Evolutionary conservation across 2,329 filamentous ascomycete genomes (phyloP).

Genomic region (Colletotrichum caudatum): DNA sequence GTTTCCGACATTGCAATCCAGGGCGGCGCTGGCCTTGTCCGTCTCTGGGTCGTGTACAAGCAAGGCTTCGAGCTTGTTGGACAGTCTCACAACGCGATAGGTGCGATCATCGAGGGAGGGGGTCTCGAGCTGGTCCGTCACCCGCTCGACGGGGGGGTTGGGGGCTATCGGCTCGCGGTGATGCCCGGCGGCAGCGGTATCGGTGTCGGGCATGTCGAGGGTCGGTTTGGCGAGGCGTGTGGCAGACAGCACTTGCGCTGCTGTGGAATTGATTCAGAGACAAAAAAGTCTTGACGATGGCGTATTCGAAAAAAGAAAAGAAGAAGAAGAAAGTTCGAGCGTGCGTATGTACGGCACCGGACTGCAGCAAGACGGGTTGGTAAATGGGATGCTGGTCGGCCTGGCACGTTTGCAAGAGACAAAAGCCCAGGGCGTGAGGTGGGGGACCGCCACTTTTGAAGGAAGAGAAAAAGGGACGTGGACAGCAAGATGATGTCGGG

Average conservation of each 20-base stretch:
- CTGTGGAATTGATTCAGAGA: conserved; percentile 1
- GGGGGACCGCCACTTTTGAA: conserved; percentile 42
- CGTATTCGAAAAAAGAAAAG: not conserved
- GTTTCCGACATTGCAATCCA: conserved; percentile 96
- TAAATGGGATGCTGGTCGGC: conserved; percentile 30
- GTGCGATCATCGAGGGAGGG: conserved; percentile 86
- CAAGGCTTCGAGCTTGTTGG: conserved; percentile 90
- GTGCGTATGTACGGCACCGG: conserved; percentile 24
- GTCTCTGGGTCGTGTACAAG: conserved; percentile 94
- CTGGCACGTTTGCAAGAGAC: conserved; percentile 28
- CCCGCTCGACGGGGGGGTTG: conserved; percentile 49
- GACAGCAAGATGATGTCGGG: conserved; percentile 14
- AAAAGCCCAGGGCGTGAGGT: conserved; percentile 30
- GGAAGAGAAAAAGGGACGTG: conserved; percentile 11
- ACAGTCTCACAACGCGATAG: conserved; percentile 87
- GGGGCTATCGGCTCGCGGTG: conserved; percentile 48
- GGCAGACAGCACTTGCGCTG: not conserved
- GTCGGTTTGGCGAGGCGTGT: conserved; percentile 17
- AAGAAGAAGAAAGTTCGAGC: conserved; percentile 1
- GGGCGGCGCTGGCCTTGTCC: conserved; percentile 94
- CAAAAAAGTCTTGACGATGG: conserved; percentile 3
- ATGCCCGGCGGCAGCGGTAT: conserved; percentile 37
- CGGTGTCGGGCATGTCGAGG: conserved; percentile 44
- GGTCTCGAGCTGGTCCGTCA: conserved; percentile 83
- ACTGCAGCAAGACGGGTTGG: conserved; percentile 36